phyloP scores from a whole-genome alignment of 345 rosid species.

The Ricinus communis region DNA sequence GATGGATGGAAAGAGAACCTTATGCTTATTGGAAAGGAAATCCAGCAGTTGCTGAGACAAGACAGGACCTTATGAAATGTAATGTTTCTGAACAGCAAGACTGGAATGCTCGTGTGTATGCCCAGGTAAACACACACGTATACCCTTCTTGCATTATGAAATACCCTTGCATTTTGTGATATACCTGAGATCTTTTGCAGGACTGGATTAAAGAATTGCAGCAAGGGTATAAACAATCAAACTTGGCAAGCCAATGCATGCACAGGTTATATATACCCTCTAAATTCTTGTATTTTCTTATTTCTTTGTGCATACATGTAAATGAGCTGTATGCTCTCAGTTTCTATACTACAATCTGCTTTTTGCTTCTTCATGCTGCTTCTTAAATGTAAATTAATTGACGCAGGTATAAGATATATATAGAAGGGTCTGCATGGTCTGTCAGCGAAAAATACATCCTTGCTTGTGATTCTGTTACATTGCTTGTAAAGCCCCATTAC shows the following conservation, averaged over 20 bases:
- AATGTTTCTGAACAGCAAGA: conserved; percentile 22
- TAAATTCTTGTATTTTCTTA: too few relatives aligned
- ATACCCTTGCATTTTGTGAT: too few relatives aligned
- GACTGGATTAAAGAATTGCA: conserved; percentile 65
- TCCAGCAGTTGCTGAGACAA: conserved; percentile 25
- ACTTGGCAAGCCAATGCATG: conserved; percentile 69
- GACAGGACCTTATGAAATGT: conserved; percentile 37
- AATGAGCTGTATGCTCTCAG: too few relatives aligned
- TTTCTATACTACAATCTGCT: too few relatives aligned
- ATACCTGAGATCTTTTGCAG: conserved; percentile 35
- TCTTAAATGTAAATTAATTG: neutral
- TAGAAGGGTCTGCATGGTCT: conserved; percentile 38
- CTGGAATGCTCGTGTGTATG: conserved; percentile 35
- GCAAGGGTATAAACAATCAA: conserved; percentile 75
- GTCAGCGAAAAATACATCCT: conserved; percentile 38
- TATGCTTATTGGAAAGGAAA: conserved; percentile 49
- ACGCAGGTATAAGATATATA: conserved; percentile 31
- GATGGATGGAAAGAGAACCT: conserved; percentile 37
- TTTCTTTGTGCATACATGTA: too few relatives aligned
- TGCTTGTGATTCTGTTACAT: conserved; percentile 29
- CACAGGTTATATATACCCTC: conserved; percentile 46
- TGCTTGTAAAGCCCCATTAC: conserved; percentile 31
- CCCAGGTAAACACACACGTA: conserved; percentile 12
- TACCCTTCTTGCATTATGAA: too few relatives aligned
- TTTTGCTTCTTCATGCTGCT: neutral